Evolutionary conservation across 305 asterid species (phyloP).

Genomic region (Rubia peregrina): DNA sequence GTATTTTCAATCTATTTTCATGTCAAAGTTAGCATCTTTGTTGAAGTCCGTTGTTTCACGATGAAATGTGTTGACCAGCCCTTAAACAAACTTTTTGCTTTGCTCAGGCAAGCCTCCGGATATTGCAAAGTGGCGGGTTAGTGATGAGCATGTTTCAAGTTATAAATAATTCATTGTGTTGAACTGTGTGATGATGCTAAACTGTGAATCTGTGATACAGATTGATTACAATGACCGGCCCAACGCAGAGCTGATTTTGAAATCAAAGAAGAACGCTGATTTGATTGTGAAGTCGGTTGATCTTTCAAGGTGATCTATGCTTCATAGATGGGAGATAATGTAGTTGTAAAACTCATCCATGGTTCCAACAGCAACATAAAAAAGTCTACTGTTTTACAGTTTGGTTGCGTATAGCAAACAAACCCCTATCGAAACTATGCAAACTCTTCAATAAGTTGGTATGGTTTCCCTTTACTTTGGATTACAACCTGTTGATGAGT

Average conservation of each 20-base stretch:
- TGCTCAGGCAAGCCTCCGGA: slow-evolving; percentile 65
- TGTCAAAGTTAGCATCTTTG: background rate
- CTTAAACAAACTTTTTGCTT: slow-evolving; percentile 9
- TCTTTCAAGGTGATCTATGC: slow-evolving; percentile 27
- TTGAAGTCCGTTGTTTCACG: background rate
- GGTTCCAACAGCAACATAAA: background rate
- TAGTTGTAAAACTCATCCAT: background rate
- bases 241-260: slow-evolving; percentile 78
- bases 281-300: slow-evolving; percentile 74
- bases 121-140: slow-evolving; percentile 91
- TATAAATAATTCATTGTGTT: slow-evolving; percentile 4
- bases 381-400: background rate
- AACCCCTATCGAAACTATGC: no score
- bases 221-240: slow-evolving; percentile 83
- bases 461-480: no score
- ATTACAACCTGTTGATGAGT: no score
- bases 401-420: no score
- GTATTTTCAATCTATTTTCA: background rate
- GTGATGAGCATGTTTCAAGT: slow-evolving; percentile 5
- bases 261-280: slow-evolving; percentile 71
- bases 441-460: no score
- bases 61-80: background rate
- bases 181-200: slow-evolving; percentile 12
- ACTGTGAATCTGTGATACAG: slow-evolving; percentile 38
- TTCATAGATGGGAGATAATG: background rate